Conservation (phyloP, 345 rosid genomes). For the Lenwebbia sp. region DNA sequence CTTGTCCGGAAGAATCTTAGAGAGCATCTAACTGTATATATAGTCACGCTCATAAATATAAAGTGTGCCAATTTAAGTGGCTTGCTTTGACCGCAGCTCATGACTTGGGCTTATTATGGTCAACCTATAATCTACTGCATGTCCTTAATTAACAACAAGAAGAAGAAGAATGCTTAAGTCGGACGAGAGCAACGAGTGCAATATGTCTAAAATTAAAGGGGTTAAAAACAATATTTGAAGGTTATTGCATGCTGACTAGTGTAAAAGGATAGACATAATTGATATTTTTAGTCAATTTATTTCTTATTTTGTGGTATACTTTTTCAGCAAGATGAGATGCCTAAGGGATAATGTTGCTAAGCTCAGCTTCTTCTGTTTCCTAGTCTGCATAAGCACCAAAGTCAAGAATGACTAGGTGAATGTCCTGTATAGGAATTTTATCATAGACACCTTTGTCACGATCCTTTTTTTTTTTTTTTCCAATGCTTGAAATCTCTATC, state of each 20-base stretch:
- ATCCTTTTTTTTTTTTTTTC: not conserved
- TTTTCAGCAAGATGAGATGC: not conserved
- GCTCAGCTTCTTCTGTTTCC: not conserved
- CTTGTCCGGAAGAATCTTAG: not conserved
- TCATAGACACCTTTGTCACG: not conserved
- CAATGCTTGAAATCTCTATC: not conserved
- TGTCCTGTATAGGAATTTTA: not conserved
- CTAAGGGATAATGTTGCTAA: not conserved
- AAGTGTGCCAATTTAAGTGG: not conserved
- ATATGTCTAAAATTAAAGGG: not conserved
- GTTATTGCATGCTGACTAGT: not conserved
- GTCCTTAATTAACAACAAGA: not conserved
- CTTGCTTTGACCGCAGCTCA: not conserved
- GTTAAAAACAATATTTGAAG: not conserved
- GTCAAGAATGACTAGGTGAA: not conserved
- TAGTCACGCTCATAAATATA: not conserved
- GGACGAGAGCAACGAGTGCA: not conserved
- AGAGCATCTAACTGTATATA: not conserved
- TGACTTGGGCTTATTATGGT: not conserved
- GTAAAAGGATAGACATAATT: not conserved
- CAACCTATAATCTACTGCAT: not conserved
- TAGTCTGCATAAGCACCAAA: not conserved
- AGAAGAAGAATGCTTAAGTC: not conserved
- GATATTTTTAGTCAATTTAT: not conserved
- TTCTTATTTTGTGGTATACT: not conserved